Evolutionary conservation across 495 filamentous ascomycete genomes (phyloP), one percentile per base, ranked within the genome.

Genomic region (Acidiella bohemica): DNA sequence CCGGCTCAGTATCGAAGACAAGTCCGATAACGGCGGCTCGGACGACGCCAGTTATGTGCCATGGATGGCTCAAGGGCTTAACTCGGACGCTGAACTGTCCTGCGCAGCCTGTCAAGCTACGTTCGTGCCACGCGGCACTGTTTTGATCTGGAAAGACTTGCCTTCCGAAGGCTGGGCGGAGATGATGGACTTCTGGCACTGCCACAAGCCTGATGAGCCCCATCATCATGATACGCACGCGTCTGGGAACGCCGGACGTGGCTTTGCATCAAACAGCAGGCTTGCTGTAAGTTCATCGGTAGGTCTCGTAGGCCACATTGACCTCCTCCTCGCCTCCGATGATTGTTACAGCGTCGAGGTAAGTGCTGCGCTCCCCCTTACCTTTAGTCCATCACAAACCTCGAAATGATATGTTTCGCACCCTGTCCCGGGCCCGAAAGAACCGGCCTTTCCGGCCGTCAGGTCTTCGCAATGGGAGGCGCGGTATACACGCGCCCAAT

Each of bases 141-240:
- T 80, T 19, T 59, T 59, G 49, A 60, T 59, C n/a, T 97, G 92
- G 90, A 93, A 87, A 60, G 86, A 96, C 53, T 67, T 97, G 4
- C 90, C 90, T 0, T 93, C 84, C 49, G 84, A 87, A 43, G 90
- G 93, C 52, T 99, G 90, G 90, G 90, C 88, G 1, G 90, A 99
- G 59, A 95, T 96, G 92, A 99, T 99, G 90, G 90, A 99, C 56
- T 93, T 95, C 50, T 99, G 90, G 90, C 90, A 99, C 59, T 99
- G 90, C 55, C 90, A 97, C 58, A 96, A 95, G 55, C 90, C 61
- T 7, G 41, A 56, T 31, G 52, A 53, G 28, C 47, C 58, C 9
- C 49, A 60, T 28, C 22, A 39, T 14, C 85, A 30, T 36, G 33
- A 50, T 17, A n/a, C n/a, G n/a, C 35, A 53, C 8, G 62, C 74